Evolutionary conservation across 2,329 filamentous ascomycete genomes (phyloP).

Genomic region (Diaporthe caulivora): DNA sequence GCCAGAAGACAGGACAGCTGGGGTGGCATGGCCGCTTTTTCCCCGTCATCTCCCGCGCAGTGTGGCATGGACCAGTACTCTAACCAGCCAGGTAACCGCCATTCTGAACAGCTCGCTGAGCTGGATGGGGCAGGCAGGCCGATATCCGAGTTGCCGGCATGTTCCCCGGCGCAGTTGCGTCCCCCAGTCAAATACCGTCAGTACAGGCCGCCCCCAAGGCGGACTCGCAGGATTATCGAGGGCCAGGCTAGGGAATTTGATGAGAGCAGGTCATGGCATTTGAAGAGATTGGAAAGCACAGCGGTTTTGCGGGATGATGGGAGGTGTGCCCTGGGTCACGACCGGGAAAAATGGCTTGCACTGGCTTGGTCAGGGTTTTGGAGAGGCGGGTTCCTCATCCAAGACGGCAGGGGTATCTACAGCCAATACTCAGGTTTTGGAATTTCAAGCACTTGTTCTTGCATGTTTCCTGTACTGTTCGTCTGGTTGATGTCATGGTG

Average conservation of each 20-base stretch:
- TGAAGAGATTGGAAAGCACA: not conserved
- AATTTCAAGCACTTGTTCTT: not conserved
- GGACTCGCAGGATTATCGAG: not conserved
- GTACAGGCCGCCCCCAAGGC: conserved; percentile 32
- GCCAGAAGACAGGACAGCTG: not conserved
- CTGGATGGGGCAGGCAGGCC: conserved; percentile 31
- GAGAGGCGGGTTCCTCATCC: not conserved
- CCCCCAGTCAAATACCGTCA: conserved; percentile 16
- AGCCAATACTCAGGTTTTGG: not conserved
- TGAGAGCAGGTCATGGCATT: not conserved
- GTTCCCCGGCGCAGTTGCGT: not conserved
- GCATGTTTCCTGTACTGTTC: not conserved
- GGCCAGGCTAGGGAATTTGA: not conserved
- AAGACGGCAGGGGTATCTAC: too few relatives aligned
- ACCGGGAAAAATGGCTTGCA: not conserved
- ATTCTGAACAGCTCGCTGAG: conserved; percentile 22
- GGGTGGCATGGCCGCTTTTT: not conserved
- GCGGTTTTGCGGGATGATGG: not conserved
- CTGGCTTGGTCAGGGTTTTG: not conserved
- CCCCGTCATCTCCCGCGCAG: not conserved
- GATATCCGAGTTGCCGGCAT: conserved; percentile 19
- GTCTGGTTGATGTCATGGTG: not conserved
- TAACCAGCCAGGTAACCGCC: not conserved
- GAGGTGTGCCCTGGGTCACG: not conserved
- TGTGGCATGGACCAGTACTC: not conserved